Conservation (phyloP, 2,329 filamentous ascomycete genomes). For the Monilinia laxa region DNA sequence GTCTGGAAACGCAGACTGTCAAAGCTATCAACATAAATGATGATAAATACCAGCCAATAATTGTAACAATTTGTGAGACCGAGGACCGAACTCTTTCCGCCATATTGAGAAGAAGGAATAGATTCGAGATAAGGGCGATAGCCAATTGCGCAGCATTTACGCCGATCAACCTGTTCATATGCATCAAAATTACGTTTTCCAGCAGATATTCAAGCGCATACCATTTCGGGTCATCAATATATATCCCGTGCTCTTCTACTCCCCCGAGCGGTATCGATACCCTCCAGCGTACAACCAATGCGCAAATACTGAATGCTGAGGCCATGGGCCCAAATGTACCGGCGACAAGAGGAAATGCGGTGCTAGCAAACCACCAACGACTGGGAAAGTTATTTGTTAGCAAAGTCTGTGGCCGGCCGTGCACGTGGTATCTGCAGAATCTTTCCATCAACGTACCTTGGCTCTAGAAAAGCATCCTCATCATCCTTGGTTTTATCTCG, state of each 20-base stretch:
- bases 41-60: conserved; percentile 71
- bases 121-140: conserved; percentile 74
- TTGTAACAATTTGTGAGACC: conserved; percentile 79
- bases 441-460: conserved; percentile 28
- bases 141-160: conserved; percentile 77
- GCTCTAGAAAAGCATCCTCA: conserved; percentile 36
- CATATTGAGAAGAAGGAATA: conserved; percentile 85
- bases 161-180: conserved; percentile 57
- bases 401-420: background rate
- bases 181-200: background rate
- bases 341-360: conserved; percentile 73
- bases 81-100: conserved; percentile 75
- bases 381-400: conserved; percentile 21
- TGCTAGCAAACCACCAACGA: conserved; percentile 61
- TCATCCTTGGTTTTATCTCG: conserved; percentile 34
- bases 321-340: conserved; percentile 84
- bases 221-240: conserved; percentile 69
- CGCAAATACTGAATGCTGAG: conserved; percentile 83
- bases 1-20: conserved; percentile 62
- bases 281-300: conserved; percentile 79
- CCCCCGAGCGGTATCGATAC: conserved; percentile 52
- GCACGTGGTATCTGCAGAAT: background rate
- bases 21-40: conserved; percentile 66
- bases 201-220: conserved; percentile 41
- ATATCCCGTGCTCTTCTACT: conserved; percentile 53